These are phyloP conservation scores for Penicillium sp. DNA, from an alignment of 2,329 filamentous ascomycete species.

Conservation along the genomic window DNA sequence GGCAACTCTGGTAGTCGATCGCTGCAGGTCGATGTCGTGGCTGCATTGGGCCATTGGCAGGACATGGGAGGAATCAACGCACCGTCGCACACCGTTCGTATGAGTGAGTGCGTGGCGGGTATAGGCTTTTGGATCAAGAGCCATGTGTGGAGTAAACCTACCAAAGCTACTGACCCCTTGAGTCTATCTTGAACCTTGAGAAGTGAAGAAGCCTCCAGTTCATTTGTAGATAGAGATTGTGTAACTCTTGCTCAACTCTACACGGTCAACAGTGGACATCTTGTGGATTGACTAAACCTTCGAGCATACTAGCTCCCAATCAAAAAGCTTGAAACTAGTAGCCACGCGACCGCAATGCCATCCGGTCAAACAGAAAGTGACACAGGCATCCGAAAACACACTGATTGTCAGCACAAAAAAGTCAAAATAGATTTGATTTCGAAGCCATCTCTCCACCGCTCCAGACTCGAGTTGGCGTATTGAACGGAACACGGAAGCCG, in stretches of 20 bases:
- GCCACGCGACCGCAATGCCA: neutral
- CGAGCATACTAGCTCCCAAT: neutral
- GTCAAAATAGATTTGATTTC: slow-evolving; percentile 6
- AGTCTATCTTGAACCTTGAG: neutral
- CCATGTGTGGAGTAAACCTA: neutral
- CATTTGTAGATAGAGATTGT: neutral
- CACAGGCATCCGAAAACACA: neutral
- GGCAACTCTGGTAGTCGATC: slow-evolving; percentile 15
- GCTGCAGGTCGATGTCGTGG: slow-evolving; percentile 6
- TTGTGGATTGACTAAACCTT: neutral
- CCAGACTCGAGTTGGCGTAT: neutral
- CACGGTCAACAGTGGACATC: neutral
- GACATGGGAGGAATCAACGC: neutral
- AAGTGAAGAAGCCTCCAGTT: neutral
- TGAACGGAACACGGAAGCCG: neutral
- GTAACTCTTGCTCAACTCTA: neutral
- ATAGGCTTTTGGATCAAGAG: neutral
- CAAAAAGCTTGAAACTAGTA: neutral
- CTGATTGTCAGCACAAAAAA: neutral
- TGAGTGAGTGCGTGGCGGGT: too few relatives aligned
- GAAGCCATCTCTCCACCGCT: neutral
- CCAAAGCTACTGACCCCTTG: neutral
- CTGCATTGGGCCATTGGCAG: neutral
- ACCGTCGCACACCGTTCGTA: neutral
- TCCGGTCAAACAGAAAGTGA: neutral